Evolutionary conservation across 1,284 basidiomycete genomes (phyloP).

Genomic region (Ceratobasidium sp.): DNA sequence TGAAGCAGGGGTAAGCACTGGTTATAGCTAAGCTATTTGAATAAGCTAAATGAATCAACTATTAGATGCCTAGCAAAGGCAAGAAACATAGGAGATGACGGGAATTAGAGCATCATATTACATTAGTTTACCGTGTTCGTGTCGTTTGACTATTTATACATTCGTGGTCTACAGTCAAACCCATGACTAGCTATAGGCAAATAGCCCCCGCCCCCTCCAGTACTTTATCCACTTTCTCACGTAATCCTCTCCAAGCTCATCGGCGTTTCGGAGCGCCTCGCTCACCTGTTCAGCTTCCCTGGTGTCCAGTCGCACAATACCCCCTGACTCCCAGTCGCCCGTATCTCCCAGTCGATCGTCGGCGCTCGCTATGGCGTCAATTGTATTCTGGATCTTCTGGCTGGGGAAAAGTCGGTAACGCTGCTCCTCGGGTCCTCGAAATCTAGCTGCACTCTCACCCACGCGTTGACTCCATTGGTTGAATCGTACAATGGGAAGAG

Average conservation of each 20-base stretch:
- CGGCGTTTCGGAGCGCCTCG: not conserved
- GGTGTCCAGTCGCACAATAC: not conserved
- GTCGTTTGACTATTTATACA: too few species aligned
- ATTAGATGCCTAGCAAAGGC: conserved; percentile 11
- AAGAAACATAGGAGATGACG: conserved; percentile 22
- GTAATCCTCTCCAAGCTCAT: not conserved
- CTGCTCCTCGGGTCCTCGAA: not conserved
- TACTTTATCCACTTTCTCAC: not conserved
- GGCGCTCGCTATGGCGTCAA: not conserved
- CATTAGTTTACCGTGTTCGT: too few species aligned
- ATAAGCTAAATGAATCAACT: not conserved
- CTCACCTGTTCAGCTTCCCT: not conserved
- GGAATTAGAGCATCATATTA: too few species aligned
- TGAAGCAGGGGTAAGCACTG: conserved; percentile 68
- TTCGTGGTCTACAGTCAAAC: too few species aligned
- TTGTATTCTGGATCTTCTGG: not conserved
- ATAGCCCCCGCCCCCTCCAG: not conserved
- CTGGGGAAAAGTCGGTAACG: not conserved
- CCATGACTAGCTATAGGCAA: not conserved
- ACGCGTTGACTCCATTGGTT: conserved; percentile 43
- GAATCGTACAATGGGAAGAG: conserved; percentile 46
- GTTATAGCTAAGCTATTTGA: not conserved
- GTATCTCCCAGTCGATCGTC: not conserved
- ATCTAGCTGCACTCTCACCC: not conserved
- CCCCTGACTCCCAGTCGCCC: not conserved